Evolutionary conservation across 257 asterid species (phyloP), one percentile per base, ranked within the genome.

Genomic region (Schizonepeta tenuifolia): DNA sequence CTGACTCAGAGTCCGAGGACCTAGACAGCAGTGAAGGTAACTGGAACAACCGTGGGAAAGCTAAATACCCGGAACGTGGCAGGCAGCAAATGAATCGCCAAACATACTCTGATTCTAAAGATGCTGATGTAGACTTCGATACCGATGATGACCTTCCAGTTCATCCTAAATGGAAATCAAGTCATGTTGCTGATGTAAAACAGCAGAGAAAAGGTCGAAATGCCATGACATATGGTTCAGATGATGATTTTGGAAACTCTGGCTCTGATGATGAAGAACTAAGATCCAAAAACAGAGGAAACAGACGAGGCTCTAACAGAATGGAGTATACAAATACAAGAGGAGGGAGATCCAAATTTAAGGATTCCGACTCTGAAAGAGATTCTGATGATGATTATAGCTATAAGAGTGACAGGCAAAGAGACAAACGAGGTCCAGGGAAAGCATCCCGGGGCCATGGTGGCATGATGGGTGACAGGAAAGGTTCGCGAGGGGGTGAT

Each of bases 131-230:
- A 33, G 89, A 82, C 75, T 86, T 87, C 58, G 87, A 80, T 70
- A 83, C 96, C 21, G 96, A 91, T 71, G 96, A 91, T 82, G 97
- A 91, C 75, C 91, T 88, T 69, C 97, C 96, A 13, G 40, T 85
- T 79, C 89, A 86, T 76, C 93, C 93, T 1, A 80, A 89, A 2
- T 74, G 92, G 95, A 91, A 86, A 75, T 86, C 96, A 17, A 86
- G 90, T 62, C 96, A 89, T 70, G 89, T 74, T 56, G 85, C 91
- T 60, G 76, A 81, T 38, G 62, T 35, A 17, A 84, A 82, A 72
- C 86, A 74, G 71, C 83, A 70, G 76, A 81, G 69, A 47, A 72
- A 80, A 79, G 79, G 76, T 11, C 78, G 86, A 77, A 80, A 72
- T 53, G 50, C 84, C 47, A 59, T 56, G 83, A 73, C 56, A 53